phyloP scores from a whole-genome alignment of 2,329 filamentous ascomycete genomes.

The Sordariomycetes sp. region DNA sequence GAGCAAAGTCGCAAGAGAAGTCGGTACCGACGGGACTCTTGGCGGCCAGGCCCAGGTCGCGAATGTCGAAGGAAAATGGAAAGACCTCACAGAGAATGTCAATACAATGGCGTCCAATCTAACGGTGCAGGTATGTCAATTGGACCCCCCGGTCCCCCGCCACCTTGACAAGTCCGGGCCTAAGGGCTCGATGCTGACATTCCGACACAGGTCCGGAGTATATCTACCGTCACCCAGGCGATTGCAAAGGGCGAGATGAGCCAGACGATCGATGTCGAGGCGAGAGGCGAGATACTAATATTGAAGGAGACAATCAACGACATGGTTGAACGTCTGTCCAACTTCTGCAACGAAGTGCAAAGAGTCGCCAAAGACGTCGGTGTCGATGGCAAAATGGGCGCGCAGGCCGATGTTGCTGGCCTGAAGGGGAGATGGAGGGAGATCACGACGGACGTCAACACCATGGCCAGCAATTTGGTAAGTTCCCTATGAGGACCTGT shows the following conservation, averaged over 20 bases:
- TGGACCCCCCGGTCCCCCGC: slow-evolving; percentile 9
- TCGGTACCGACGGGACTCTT: slow-evolving; percentile 89
- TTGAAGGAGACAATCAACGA: slow-evolving; percentile 97
- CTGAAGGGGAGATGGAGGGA: slow-evolving; percentile 96
- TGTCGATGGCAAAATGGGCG: slow-evolving; percentile 97
- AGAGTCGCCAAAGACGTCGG: slow-evolving; percentile 93
- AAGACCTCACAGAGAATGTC: slow-evolving; percentile 85
- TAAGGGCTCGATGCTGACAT: slow-evolving; percentile 55
- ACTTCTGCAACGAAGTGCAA: slow-evolving; percentile 94
- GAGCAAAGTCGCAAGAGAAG: slow-evolving; percentile 88
- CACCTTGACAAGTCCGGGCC: slow-evolving; percentile 46
- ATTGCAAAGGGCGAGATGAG: slow-evolving; percentile 95
- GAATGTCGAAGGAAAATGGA: slow-evolving; percentile 96
- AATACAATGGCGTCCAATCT: slow-evolving; percentile 66
- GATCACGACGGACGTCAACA: slow-evolving; percentile 94
- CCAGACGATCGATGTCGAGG: slow-evolving; percentile 89
- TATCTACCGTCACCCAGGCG: slow-evolving; percentile 87
- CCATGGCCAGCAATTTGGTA: slow-evolving; percentile 64
- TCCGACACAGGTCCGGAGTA: slow-evolving; percentile 65
- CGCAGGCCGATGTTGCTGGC: slow-evolving; percentile 87
- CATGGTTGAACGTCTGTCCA: slow-evolving; percentile 92
- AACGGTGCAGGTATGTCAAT: slow-evolving; percentile 46
- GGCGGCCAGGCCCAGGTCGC: slow-evolving; percentile 90
- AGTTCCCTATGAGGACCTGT: slow-evolving; percentile 12
- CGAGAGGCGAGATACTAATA: slow-evolving; percentile 87